Base-by-base conservation (phyloP, 257 asterid species). In the Solanum bulbocastanum region DNA sequence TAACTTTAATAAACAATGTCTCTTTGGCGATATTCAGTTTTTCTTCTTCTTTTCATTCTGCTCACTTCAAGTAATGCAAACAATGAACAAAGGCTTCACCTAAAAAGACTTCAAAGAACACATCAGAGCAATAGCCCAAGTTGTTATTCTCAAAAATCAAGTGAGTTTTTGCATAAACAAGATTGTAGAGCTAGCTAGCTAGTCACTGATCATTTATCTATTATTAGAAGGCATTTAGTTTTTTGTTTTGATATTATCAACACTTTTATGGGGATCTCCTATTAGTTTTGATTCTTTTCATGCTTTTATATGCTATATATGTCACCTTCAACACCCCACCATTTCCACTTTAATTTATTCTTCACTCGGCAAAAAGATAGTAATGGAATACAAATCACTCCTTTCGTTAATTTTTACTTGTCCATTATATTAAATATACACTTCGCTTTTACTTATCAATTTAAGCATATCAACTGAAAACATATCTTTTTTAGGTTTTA, bases 61-160 rank as follows among this genome's bases (percentile, higher is more conserved):
- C 33, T 66, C 46, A 42, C 74, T 68, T 89, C 60, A 83, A 73
- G 46, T 86, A 89, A 83, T 89, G 93, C 69, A 82, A 91, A 90
- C 8, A 92, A 81, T 16, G 27, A 90, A 69, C 87, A 30, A 56
- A 74, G 89, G 69, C 91, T 96, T 52, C 89, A 93, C 0, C 58
- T 94, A 62, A 91, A 90, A 69, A 91, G 71, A 10, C 85, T 86
- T 32, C 92, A 89, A 66, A 81, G 85, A 22, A 16, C 30, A 16
- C 65, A 86, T 89, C 37, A 83, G 25, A 88, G 46, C 33, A 84
- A 66, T 4, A 87, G 40, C 82, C 88, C 88, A 52, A 66, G 90
- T 58, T 91, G 90, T 35, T 83, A 88, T 78, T 71, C 91, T 85
- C 96, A 87, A 62, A 89, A 90, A 86, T 91, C 98, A 88, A 95